Evolutionary conservation across 352 stramenopile species (phyloP).

Genomic region (Phytopythium litorale): DNA sequence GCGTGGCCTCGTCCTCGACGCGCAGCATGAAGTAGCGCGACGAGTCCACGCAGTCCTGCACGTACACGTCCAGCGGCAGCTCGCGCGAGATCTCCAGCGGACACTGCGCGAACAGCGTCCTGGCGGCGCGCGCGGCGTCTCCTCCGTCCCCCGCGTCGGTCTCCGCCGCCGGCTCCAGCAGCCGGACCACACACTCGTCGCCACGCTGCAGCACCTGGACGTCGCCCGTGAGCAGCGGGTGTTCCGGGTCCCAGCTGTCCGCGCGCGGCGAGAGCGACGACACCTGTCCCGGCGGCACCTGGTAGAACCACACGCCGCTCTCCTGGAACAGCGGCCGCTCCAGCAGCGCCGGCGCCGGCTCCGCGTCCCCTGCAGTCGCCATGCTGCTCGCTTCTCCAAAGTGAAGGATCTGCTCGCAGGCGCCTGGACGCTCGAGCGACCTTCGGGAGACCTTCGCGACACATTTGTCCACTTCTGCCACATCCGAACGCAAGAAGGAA

Average conservation of each 20-base stretch:
- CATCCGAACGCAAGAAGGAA: neutral
- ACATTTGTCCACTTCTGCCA: neutral
- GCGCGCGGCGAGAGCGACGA: conserved; percentile 69
- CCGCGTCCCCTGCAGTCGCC: conserved; percentile 9
- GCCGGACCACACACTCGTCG: conserved; percentile 66
- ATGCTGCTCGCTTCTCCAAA: neutral
- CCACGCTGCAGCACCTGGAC: conserved; percentile 66
- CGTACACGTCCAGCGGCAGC: conserved; percentile 61
- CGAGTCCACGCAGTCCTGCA: conserved; percentile 85
- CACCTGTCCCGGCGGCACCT: conserved; percentile 63
- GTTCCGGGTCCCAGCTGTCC: conserved; percentile 77
- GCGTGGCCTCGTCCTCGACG: conserved; percentile 71
- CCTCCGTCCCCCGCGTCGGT: neutral
- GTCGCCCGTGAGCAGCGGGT: conserved; percentile 75
- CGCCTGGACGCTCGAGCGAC: neutral
- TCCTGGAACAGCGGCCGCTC: conserved; percentile 78
- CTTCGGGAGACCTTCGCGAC: neutral
- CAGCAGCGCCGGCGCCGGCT: conserved; percentile 36
- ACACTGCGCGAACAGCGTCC: conserved; percentile 75
- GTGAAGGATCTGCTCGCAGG: neutral
- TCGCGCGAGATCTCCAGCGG: conserved; percentile 67
- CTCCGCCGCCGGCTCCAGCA: conserved; percentile 57
- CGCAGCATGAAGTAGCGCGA: conserved; percentile 88
- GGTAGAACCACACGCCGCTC: conserved; percentile 83
- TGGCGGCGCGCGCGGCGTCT: neutral